A percentile compares a stretch with the other conserved stretches of the same genome.
Conservation (phyloP, 768 basidiomycete genomes). For the Boletus reticuloceps region DNA sequence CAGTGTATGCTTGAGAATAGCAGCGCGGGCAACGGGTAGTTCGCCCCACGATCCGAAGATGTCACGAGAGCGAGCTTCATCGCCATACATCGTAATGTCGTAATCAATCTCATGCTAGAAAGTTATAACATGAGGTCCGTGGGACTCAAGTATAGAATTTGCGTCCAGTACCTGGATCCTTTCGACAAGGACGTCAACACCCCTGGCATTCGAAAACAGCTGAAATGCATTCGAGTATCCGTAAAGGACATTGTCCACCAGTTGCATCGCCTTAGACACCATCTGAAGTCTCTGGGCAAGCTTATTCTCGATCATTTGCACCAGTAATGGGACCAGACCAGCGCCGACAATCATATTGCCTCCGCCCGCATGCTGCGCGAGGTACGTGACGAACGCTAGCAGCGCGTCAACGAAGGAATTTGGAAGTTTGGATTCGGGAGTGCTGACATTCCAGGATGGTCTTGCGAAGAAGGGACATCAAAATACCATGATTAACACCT, state of each 20-base stretch:
- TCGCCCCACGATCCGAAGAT: slow-evolving; percentile 53
- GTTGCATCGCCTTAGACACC: slow-evolving; percentile 86
- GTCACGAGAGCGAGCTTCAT: slow-evolving; percentile 42
- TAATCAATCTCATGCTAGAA: slow-evolving; percentile 64
- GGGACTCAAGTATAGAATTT: neutral
- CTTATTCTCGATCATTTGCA: slow-evolving; percentile 84
- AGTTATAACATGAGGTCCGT: slow-evolving; percentile 8
- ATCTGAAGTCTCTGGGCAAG: slow-evolving; percentile 66
- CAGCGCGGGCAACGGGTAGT: slow-evolving; percentile 69
- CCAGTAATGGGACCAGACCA: slow-evolving; percentile 83
- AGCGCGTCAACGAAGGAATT: slow-evolving; percentile 83
- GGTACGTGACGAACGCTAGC: slow-evolving; percentile 81
- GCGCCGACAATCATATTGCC: slow-evolving; percentile 95
- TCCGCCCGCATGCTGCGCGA: slow-evolving; percentile 80
- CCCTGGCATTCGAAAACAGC: slow-evolving; percentile 79
- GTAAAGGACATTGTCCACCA: slow-evolving; percentile 91
- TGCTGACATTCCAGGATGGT: slow-evolving; percentile 72
- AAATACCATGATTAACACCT: slow-evolving; percentile 91
- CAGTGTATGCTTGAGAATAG: slow-evolving; percentile 85
- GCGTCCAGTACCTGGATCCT: slow-evolving; percentile 73
- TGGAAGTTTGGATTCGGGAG: slow-evolving; percentile 61
- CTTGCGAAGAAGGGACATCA: slow-evolving; percentile 86
- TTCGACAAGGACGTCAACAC: slow-evolving; percentile 81
- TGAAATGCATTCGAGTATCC: slow-evolving; percentile 85
- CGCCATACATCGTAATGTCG: slow-evolving; percentile 56